Percentiles rank a stretch among this genome's conserved stretches.
These are phyloP conservation scores for Trapa bicornis DNA, from an alignment of 345 rosid species.

Conservation along the genomic window DNA sequence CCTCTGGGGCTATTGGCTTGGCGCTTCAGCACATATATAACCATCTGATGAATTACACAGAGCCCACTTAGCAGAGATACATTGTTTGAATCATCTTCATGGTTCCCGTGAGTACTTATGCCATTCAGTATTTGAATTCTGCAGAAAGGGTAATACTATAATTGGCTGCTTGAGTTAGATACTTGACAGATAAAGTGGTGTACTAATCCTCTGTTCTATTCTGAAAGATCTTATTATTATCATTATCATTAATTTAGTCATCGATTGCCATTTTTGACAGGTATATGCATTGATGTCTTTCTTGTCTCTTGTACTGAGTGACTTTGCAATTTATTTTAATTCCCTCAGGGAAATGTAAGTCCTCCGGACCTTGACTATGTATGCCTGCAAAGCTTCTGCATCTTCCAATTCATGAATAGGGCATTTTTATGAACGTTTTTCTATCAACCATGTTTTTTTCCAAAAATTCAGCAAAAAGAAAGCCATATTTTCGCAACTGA, in stretches of 20 bases:
- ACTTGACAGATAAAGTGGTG: not conserved
- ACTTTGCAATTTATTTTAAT: constrained; percentile 79
- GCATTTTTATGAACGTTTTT: not conserved
- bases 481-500: not conserved
- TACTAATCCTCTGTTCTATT: not conserved
- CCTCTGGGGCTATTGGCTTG: constrained; percentile 56
- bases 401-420: not conserved
- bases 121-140: not conserved
- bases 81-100: constrained; percentile 97
- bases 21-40: constrained; percentile 72
- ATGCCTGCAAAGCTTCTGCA: not conserved
- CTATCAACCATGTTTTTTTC: not conserved
- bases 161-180: not conserved
- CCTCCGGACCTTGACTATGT: not conserved
- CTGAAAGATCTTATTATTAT: not conserved
- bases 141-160: not conserved
- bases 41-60: constrained; percentile 82
- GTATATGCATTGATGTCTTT: constrained; percentile 89
- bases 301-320: constrained; percentile 54
- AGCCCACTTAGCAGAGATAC: constrained; percentile 94
- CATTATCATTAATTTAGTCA: not conserved
- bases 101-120: constrained; percentile 68
- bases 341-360: constrained; percentile 95
- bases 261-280: constrained; percentile 20
- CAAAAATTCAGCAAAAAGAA: too few species aligned